Evolutionary conservation across 768 basidiomycete genomes (phyloP).

Genomic region (Tricholomella constricta): DNA sequence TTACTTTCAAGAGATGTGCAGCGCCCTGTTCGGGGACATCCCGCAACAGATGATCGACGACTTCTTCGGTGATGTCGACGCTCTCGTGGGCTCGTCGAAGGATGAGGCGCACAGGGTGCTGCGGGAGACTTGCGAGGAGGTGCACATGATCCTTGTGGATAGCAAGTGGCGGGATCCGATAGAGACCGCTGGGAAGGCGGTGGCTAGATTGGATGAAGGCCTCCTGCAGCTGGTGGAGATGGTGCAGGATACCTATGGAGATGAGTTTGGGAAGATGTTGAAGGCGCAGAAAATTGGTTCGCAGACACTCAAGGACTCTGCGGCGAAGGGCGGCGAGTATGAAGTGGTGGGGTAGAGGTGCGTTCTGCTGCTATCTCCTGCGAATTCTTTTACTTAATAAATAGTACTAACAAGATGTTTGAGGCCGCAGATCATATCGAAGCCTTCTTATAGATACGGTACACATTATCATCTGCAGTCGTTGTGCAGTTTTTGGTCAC

Average conservation of each 20-base stretch:
- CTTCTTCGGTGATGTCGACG: slow-evolving; percentile 10
- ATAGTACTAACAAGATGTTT: too few relatives aligned
- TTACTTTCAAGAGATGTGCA: slow-evolving; percentile 31
- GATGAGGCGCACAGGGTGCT: slow-evolving; percentile 29
- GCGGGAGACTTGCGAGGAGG: slow-evolving; percentile 25
- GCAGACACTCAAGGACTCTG: slow-evolving; percentile 28
- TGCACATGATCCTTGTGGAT: slow-evolving; percentile 28
- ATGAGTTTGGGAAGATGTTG: slow-evolving; percentile 24
- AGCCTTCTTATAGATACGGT: too few relatives aligned
- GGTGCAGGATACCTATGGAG: slow-evolving; percentile 20
- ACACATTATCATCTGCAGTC: too few relatives aligned
- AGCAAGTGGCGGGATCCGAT: slow-evolving; percentile 22
- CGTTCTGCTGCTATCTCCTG: neutral
- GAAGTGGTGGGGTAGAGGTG: slow-evolving; percentile 29
- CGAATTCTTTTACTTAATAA: neutral
- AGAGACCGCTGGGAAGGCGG: slow-evolving; percentile 23
- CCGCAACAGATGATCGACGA: slow-evolving; percentile 18
- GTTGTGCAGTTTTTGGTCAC: too few relatives aligned
- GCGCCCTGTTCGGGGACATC: slow-evolving; percentile 20
- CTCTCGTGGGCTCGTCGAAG: slow-evolving; percentile 13
- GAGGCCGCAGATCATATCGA: too few relatives aligned
- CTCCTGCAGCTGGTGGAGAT: slow-evolving; percentile 23
- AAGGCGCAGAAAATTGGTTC: slow-evolving; percentile 27
- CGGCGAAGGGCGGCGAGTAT: slow-evolving; percentile 27
- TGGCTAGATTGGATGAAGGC: slow-evolving; percentile 20